Base-by-base conservation (phyloP, 2,329 filamentous ascomycete genomes). In the Nothomitra cinnamomea region DNA sequence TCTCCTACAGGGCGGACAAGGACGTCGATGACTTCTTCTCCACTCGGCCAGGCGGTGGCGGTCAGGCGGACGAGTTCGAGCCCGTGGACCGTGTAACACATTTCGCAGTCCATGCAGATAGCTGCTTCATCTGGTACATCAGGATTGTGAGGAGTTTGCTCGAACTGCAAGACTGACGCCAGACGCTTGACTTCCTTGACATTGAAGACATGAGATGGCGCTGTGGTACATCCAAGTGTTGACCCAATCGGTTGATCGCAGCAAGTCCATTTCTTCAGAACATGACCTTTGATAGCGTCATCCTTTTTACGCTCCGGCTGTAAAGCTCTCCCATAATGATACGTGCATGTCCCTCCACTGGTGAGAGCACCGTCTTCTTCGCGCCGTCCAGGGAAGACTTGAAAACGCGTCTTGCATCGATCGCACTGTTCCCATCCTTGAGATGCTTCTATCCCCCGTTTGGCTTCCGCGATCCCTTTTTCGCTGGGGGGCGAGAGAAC, bases 91-190 rank as follows among this genome's bases (percentile, higher is more conserved):
- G 94, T 98, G 63, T 94, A 96, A 3, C 86, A 87, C 92, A 98
- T 98, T 64, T 98, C 92, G 62, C 92, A 96, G 65, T 98, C 92
- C 61, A 98, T 90, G 58, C 81, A 84, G 10, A 96, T 80, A 1
- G 84, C 86, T 36, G 77, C 77, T 1, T 75, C 69, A 1, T 66
- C 61, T 0, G 72, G 69, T 1, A 70, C 72, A 1, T 68, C 61
- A 1, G 70, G 65, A 58, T 87, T 88, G 12, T 73, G 67, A 0
- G 89, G 89, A 0, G 92, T 96, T 57, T 78, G 68, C 54, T 79
- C 76, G 64, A 94, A 98, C 52, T 90, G 88, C 61, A 94, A 74
- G 2, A 90, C 70, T 0, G 81, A 71, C 0, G 88, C 87, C 24
- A 98, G 73, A 21, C 88, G 75, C 58, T 86, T 87, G 1, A 79